Evolutionary conservation across 495 filamentous ascomycete genomes (phyloP), one percentile per base, ranked within the genome.

Genomic region (Trichocladium antarcticum): DNA sequence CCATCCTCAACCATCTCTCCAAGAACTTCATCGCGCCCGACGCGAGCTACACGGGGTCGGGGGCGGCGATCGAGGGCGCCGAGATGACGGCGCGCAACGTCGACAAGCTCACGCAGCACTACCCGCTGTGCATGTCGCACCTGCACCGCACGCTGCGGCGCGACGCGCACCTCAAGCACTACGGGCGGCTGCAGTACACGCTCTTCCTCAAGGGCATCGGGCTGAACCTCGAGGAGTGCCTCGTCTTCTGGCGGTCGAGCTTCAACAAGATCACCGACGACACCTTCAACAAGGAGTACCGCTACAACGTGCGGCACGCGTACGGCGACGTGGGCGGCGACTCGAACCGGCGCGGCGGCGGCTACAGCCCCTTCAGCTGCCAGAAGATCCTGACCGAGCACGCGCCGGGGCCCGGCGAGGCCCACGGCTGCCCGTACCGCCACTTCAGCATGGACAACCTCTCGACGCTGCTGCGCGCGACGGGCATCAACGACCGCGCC

Each of bases 121-220:
- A 96, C 75, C 93, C 93, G 0, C 73, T 90, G 17, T 99, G 93
- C 66, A 97, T 97, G 93, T 78, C 79, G 22, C 84, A 88, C 59
- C 72, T 97, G 36, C 93, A 99, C 63, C 79, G 76, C 41, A 83
- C 78, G 10, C 71, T 99, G 16, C 82, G 86, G 48, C 82, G 85
- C 53, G 87, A 90, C 62, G 79, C 81, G 27, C 85, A 97, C 49
- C 71, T 99, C 44, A 95, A 95, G 60, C 89, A 99, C 65, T 95
- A 74, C 56, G 93, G 89, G 14, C 86, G 93, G 51, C 75, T 96
- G 17, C 93, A 99, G 68, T 99, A 97, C 71, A 85, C 84, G 0
- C 78, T 99, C 16, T 99, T 99, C 76, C 76, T 99, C 49, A 99
- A 99, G 71, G 93, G 93, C 28, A 86, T 99, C 52, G 93, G 93